phyloP scores from a whole-genome alignment of 768 basidiomycete species.

The Hypsizygus marmoreus region DNA sequence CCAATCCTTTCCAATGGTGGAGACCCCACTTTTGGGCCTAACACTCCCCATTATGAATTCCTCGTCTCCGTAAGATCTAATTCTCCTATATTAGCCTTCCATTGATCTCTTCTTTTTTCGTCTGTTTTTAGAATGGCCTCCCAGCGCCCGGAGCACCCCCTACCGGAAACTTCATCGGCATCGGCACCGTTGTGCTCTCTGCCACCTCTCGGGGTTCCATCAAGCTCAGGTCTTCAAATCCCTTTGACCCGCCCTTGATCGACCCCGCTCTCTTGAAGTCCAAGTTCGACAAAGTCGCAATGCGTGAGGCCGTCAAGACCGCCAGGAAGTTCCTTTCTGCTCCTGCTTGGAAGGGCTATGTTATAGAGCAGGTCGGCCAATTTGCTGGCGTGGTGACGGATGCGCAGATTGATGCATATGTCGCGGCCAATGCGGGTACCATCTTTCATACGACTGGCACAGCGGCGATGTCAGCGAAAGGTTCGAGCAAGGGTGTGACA shows the following conservation, averaged over 20 bases:
- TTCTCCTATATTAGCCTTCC: too few relatives aligned
- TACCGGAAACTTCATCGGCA: constrained; percentile 15
- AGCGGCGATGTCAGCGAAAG: constrained; percentile 26
- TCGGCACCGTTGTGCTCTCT: constrained; percentile 15
- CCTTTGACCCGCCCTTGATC: constrained; percentile 44
- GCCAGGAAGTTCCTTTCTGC: constrained; percentile 19
- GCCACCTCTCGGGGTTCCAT: constrained; percentile 27
- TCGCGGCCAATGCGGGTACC: constrained; percentile 17
- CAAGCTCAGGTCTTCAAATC: constrained; percentile 36
- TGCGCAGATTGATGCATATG: constrained; percentile 21
- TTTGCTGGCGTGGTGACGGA: constrained; percentile 20
- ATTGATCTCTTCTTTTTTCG: neutral
- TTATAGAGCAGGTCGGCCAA: constrained; percentile 10
- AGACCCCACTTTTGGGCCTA: constrained; percentile 29
- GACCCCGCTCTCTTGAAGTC: constrained; percentile 43
- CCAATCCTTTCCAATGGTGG: constrained; percentile 19
- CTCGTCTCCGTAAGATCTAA: constrained; percentile 20
- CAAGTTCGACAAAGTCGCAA: constrained; percentile 21
- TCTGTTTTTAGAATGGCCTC: constrained; percentile 9
- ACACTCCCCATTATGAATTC: constrained; percentile 28
- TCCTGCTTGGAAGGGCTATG: constrained; percentile 22
- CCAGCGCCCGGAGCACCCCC: constrained; percentile 26
- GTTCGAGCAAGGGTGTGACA: constrained; percentile 27
- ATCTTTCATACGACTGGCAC: constrained; percentile 28
- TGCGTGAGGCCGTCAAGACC: constrained; percentile 22